phyloP scores from a whole-genome alignment of 305 asterid genomes.

The Nicotiana rustica region DNA sequence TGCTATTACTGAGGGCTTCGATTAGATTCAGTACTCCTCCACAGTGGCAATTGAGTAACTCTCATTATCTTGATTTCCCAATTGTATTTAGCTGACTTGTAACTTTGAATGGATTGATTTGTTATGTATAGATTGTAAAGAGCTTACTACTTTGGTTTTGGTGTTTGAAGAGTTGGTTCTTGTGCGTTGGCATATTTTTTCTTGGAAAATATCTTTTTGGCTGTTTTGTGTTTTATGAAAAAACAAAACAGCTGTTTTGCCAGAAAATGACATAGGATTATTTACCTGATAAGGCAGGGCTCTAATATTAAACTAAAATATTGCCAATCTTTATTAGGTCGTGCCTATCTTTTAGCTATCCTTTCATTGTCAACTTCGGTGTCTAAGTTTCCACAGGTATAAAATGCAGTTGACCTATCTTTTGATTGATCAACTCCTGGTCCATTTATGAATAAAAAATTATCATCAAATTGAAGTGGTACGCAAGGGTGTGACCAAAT shows the following conservation, averaged over 20 bases:
- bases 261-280: not conserved
- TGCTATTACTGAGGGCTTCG: not conserved
- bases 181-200: not conserved
- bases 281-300: not conserved
- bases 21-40: not conserved
- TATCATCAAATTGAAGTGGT: no score
- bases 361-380: not conserved
- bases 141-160: not conserved
- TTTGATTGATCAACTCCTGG: not conserved
- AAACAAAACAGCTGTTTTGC: no score
- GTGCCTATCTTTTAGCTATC: not conserved
- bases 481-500: no score
- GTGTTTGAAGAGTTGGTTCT: not conserved
- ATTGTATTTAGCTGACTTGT: not conserved
- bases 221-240: no score
- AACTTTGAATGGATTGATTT: not conserved
- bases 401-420: slow-evolving; percentile 1
- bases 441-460: not conserved
- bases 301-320: not conserved
- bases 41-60: not conserved
- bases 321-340: not conserved
- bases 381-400: not conserved
- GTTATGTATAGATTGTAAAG: not conserved
- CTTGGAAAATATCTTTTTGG: not conserved
- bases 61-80: not conserved